phyloP scores from a whole-genome alignment of 768 basidiomycete genomes.

The Podaxis sp. region DNA sequence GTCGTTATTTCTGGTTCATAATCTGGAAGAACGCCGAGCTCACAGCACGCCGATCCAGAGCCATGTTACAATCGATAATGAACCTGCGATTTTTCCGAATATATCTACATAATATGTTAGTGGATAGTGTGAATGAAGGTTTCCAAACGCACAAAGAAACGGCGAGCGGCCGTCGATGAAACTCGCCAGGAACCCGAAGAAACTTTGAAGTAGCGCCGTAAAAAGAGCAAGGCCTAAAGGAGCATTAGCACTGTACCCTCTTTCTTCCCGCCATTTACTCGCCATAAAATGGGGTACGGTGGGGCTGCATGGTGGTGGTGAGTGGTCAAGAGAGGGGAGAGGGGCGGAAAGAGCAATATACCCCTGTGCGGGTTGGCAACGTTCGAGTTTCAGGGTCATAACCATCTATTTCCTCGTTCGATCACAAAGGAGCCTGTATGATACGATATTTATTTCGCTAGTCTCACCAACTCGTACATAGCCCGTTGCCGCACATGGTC shows the following conservation, averaged over 20 bases:
- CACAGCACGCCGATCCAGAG: constrained; percentile 35
- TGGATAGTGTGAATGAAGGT: not conserved
- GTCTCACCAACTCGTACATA: not conserved
- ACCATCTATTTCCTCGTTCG: not conserved
- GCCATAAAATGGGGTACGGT: constrained; percentile 33
- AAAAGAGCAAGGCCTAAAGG: constrained; percentile 30
- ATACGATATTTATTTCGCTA: not conserved
- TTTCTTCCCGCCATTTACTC: constrained; percentile 9
- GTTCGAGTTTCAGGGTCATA: constrained; percentile 7
- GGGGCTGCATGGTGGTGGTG: constrained; percentile 21
- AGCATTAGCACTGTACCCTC: constrained; percentile 1
- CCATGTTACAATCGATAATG: constrained; percentile 31
- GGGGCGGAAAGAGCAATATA: constrained; percentile 4
- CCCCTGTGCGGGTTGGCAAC: not conserved
- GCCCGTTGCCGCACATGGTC: not conserved
- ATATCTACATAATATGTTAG: constrained; percentile 22
- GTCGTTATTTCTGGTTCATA: not conserved
- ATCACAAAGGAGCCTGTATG: not conserved
- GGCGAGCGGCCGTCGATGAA: constrained; percentile 32
- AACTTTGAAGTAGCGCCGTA: constrained; percentile 31
- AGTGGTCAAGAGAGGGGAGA: constrained; percentile 2
- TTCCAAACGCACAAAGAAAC: constrained; percentile 27
- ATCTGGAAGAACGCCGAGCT: constrained; percentile 13
- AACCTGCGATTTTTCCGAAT: constrained; percentile 33
- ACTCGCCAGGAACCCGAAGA: constrained; percentile 33